phyloP scores from a whole-genome alignment of 176 grass and related monocot species.

The Pontederia paniculata region DNA sequence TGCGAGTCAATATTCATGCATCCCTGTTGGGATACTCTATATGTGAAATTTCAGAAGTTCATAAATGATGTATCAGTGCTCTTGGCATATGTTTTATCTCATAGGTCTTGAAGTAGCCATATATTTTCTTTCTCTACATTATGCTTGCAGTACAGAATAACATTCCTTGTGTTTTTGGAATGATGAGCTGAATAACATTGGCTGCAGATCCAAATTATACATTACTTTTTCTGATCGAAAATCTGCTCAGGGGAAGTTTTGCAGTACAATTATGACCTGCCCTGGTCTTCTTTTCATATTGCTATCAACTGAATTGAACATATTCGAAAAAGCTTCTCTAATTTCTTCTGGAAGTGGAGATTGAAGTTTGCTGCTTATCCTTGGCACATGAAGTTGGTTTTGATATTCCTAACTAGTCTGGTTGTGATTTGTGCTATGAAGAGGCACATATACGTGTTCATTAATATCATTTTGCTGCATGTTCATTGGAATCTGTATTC shows the following conservation, averaged over 20 bases:
- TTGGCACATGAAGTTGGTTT: conserved; percentile 24
- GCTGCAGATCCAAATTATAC: conserved; percentile 29
- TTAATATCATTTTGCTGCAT: conserved; percentile 20
- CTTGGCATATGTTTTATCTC: conserved; percentile 1
- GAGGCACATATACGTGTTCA: conserved; percentile 23
- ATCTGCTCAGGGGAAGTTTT: conserved; percentile 48
- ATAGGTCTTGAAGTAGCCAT: not conserved
- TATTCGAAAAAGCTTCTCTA: conserved; percentile 29
- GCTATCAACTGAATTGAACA: conserved; percentile 25
- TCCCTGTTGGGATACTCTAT: no score
- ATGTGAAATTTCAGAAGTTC: no score
- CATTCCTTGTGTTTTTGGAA: conserved; percentile 9
- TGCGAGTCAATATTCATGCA: no score
- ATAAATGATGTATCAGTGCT: no score
- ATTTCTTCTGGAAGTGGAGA: conserved; percentile 14
- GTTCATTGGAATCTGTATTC: conserved; percentile 26
- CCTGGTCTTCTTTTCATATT: conserved; percentile 46
- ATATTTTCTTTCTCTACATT: conserved; percentile 5
- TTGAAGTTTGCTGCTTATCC: conserved; percentile 25
- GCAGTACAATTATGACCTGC: conserved; percentile 35
- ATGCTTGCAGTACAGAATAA: conserved; percentile 19
- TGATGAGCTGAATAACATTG: conserved; percentile 28
- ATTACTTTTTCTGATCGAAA: conserved; percentile 26
- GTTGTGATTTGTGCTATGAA: conserved; percentile 18
- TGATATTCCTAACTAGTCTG: conserved; percentile 17